Evolutionary conservation across 352 stramenopile species (phyloP).

Genomic region (Phytophthora capsici): DNA sequence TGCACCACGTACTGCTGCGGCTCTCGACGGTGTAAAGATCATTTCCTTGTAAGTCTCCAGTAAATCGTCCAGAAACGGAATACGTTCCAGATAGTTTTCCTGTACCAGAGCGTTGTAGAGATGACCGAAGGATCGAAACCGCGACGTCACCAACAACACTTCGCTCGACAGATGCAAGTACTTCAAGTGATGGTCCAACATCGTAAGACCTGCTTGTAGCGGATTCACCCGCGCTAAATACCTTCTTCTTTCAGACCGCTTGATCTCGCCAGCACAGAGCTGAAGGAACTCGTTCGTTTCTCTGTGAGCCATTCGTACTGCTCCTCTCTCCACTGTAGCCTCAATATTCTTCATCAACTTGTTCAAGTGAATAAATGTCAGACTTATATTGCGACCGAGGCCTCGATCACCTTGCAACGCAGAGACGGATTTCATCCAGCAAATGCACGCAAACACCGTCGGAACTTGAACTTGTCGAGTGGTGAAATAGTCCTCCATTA

Average conservation of each 20-base stretch:
- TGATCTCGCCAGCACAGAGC: constrained; percentile 12
- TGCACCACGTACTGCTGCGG: constrained; percentile 21
- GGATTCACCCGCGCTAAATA: constrained; percentile 32
- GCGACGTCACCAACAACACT: constrained; percentile 27
- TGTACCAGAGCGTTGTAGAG: constrained; percentile 41
- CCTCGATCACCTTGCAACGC: constrained; percentile 35
- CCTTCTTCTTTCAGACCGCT: neutral
- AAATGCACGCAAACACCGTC: constrained; percentile 37
- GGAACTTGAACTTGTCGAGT: constrained; percentile 25
- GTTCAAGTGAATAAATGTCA: constrained; percentile 33
- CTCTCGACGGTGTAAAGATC: constrained; percentile 39
- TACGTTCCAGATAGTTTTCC: constrained; percentile 25
- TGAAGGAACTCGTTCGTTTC: constrained; percentile 17
- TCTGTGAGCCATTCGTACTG: constrained; percentile 17
- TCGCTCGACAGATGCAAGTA: constrained; percentile 31
- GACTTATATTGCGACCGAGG: constrained; percentile 26
- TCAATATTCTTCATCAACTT: constrained; percentile 25
- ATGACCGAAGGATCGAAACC: constrained; percentile 38
- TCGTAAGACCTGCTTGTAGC: constrained; percentile 35
- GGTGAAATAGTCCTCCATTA: constrained; percentile 13
- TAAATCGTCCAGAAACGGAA: constrained; percentile 38
- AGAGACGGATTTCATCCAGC: constrained; percentile 41
- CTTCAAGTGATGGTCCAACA: constrained; percentile 37
- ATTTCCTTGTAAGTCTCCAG: constrained; percentile 25
- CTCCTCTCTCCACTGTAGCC: constrained; percentile 17